These are phyloP conservation scores for Naganishia sp. DNA, from an alignment of 1,284 basidiomycete genomes.

Conservation along the genomic window DNA sequence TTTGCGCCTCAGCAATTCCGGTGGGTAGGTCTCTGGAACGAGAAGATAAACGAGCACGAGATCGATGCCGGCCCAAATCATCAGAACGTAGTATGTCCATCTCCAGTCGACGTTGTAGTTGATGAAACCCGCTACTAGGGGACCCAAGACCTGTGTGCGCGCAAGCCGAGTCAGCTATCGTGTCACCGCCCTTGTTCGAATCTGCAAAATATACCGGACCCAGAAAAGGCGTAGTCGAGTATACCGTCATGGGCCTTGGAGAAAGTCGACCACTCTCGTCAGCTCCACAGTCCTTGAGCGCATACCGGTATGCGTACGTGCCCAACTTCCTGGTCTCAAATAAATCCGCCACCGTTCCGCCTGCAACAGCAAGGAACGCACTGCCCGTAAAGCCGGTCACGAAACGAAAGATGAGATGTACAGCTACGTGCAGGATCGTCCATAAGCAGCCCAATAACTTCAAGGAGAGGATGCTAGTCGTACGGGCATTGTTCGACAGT, in stretches of 20 bases:
- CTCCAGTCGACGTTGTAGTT: constrained; percentile 66
- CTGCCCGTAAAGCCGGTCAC: constrained; percentile 66
- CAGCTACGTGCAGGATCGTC: constrained; percentile 42
- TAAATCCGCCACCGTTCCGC: constrained; percentile 74
- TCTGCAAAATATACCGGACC: background rate
- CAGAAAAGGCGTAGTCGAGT: constrained; percentile 47
- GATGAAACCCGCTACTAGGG: constrained; percentile 58
- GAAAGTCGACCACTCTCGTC: too few species aligned
- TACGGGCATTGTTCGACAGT: constrained; percentile 64
- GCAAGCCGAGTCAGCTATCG: background rate
- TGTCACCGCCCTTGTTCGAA: background rate
- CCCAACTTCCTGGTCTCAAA: constrained; percentile 66
- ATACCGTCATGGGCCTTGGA: constrained; percentile 51
- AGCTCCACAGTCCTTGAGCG: too few species aligned
- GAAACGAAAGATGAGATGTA: constrained; percentile 69
- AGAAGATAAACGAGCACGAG: background rate
- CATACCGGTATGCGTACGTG: constrained; percentile 56
- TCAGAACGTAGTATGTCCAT: constrained; percentile 71
- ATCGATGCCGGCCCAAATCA: constrained; percentile 52
- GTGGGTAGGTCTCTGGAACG: constrained; percentile 1
- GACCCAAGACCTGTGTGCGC: constrained; percentile 61
- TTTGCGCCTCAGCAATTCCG: background rate
- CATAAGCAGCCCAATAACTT: background rate
- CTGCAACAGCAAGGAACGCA: constrained; percentile 76
- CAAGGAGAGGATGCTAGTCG: constrained; percentile 30